Evolutionary conservation across 345 rosid species (phyloP).

Genomic region (Chamaenerion angustifolium): DNA sequence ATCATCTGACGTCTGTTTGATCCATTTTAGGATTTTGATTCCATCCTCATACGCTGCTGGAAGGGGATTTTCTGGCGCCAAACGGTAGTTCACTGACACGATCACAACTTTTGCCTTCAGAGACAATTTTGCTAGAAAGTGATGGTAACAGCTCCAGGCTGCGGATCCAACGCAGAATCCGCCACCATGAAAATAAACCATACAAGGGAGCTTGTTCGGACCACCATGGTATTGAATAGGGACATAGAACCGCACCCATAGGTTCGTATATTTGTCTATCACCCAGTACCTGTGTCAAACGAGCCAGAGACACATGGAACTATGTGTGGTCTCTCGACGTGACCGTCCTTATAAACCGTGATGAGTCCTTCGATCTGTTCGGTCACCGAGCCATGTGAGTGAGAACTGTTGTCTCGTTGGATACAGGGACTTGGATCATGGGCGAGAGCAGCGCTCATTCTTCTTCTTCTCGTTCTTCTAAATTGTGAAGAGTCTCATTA

Average conservation of each 20-base stretch:
- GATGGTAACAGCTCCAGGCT: constrained; percentile 54
- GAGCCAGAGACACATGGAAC: constrained; percentile 34
- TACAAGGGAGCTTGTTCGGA: constrained; percentile 30
- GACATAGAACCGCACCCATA: constrained; percentile 57
- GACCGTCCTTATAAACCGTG: constrained; percentile 52
- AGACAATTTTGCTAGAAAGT: constrained; percentile 33
- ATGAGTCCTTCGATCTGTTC: constrained; percentile 58
- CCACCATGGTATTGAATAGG: constrained; percentile 20
- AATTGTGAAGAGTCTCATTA: no score
- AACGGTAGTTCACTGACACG: constrained; percentile 41
- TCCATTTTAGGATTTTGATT: constrained; percentile 39
- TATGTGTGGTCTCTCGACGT: constrained; percentile 39
- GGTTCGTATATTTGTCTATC: constrained; percentile 34
- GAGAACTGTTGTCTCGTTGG: constrained; percentile 16
- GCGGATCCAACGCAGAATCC: constrained; percentile 55
- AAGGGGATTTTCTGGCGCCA: constrained; percentile 50
- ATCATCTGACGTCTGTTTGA: constrained; percentile 24
- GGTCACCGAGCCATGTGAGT: constrained; percentile 26
- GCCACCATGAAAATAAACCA: constrained; percentile 61
- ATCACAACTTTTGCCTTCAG: constrained; percentile 24
- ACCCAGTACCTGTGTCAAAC: constrained; percentile 18
- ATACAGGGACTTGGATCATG: constrained; percentile 13
- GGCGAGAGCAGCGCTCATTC: constrained; percentile 22
- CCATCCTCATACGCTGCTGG: constrained; percentile 59
- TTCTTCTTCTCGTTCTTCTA: no score